These are phyloP conservation scores for Fusarium sp. DNA, from an alignment of 2,329 filamentous ascomycete genomes.

Conservation along the genomic window DNA sequence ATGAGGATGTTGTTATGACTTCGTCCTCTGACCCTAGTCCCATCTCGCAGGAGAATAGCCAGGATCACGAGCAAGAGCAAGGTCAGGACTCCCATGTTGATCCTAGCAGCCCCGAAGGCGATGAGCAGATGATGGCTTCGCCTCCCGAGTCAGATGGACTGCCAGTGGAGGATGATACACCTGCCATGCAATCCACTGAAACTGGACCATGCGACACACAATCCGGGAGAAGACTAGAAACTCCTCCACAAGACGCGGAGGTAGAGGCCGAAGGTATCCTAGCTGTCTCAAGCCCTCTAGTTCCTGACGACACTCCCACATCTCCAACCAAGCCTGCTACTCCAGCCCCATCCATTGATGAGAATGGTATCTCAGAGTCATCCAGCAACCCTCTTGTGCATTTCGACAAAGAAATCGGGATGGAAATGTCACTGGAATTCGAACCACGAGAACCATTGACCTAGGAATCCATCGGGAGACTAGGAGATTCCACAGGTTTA, in stretches of 20 bases:
- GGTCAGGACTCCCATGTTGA: neutral
- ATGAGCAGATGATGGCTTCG: neutral
- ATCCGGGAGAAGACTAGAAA: neutral
- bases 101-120: neutral
- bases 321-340: neutral
- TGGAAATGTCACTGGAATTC: slow-evolving; percentile 1
- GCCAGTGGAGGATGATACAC: neutral
- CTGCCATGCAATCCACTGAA: neutral
- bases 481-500: neutral
- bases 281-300: neutral
- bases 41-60: neutral
- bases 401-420: neutral
- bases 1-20: slow-evolving; percentile 2
- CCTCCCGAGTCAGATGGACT: neutral
- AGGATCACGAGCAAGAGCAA: neutral
- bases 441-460: slow-evolving; percentile 5
- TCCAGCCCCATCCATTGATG: neutral
- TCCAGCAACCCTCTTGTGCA: neutral
- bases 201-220: neutral
- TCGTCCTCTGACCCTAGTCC: neutral
- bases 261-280: neutral
- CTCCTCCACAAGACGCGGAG: neutral
- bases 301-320: neutral
- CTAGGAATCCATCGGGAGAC: neutral
- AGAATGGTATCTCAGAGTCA: neutral